Base-by-base conservation (phyloP, 108 stramenopile genomes). In the Nitzschia inconspicua region DNA sequence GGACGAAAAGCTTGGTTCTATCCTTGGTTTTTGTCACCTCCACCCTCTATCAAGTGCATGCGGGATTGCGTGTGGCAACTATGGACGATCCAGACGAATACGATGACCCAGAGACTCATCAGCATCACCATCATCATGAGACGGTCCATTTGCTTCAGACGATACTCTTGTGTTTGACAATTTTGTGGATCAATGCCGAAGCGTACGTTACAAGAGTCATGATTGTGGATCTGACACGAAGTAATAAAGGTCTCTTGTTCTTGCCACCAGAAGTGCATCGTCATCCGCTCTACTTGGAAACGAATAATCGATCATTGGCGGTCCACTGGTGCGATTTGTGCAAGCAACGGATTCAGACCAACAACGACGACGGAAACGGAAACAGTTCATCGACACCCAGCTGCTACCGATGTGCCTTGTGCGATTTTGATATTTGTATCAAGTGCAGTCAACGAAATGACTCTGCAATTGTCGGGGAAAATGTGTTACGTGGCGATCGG, bases 361-460 rank as follows among this genome's bases (percentile, higher is more conserved):
- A 47, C 13, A 16, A 37, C 44, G 11, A 19, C 25, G 10, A 37
- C 48, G 24, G 8, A 22, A 40, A 39, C 9, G 8, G 3, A 27
- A 25, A 8, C 23, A 26, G 5, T 5, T 25, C 49, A 25, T 29
- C 32, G 14, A 59, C 27, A 16, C 57, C 44, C 22, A 71, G 48
- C 22, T 72, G 72, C 5, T 79, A 68, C 56, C 72, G 78, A 31
- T 79, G 78, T 47, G 72, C 68, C 27, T 44, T 76, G 8, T 79
- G 78, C 57, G 78, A 79, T 44, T 79, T 73, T 50, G 78, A 79
- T 37, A 47, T 79, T 49, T 79, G 78, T 66, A n/a, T 73, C 1
- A 16, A 28, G 3, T 79, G 78, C 46, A 53, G 29, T 30, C 26
- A 36, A 13, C 68, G 75, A 20, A 68, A 54, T 60, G 78, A 72